Evolutionary conservation across 495 filamentous ascomycete genomes (phyloP).

Genomic region (Lasiosphaeris hirsuta): DNA sequence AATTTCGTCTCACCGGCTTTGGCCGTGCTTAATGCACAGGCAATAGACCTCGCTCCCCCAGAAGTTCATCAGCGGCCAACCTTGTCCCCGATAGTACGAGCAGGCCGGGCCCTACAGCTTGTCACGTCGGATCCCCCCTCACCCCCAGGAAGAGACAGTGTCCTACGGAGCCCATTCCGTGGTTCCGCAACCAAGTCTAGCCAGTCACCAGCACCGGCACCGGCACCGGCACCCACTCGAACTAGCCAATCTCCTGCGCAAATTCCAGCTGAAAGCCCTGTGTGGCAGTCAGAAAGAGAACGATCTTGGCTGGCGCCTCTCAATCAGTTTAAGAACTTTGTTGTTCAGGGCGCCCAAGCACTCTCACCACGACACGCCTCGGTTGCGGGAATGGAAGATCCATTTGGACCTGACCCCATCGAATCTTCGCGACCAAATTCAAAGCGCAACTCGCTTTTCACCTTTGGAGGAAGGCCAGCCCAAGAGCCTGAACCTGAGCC

Average conservation of each 20-base stretch:
- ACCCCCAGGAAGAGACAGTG: constrained; percentile 40
- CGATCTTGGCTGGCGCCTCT: constrained; percentile 28
- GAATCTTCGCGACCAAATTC: constrained; percentile 18
- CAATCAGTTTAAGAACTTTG: constrained; percentile 24
- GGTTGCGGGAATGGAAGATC: constrained; percentile 25
- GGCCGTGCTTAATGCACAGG: constrained; percentile 8
- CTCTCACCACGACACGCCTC: constrained; percentile 23
- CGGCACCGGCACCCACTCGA: neutral
- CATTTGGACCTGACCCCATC: constrained; percentile 29
- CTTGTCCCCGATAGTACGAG: constrained; percentile 51
- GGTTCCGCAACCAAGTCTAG: constrained; percentile 35
- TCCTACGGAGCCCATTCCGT: constrained; percentile 51
- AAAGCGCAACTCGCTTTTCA: constrained; percentile 21
- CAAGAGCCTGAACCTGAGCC: neutral
- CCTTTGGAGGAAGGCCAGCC: constrained; percentile 5
- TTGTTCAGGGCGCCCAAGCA: constrained; percentile 25
- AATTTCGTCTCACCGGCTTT: constrained; percentile 14
- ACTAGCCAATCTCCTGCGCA: neutral
- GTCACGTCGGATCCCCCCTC: constrained; percentile 52
- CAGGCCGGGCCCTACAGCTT: constrained; percentile 48
- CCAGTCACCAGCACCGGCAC: constrained; percentile 24
- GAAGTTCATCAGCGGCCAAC: constrained; percentile 33
- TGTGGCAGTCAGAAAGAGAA: constrained; percentile 6
- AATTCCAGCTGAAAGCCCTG: neutral
- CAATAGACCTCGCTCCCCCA: constrained; percentile 20